Base-by-base conservation (phyloP, 2,329 filamentous ascomycete genomes). In the Colletotrichum falcatum region DNA sequence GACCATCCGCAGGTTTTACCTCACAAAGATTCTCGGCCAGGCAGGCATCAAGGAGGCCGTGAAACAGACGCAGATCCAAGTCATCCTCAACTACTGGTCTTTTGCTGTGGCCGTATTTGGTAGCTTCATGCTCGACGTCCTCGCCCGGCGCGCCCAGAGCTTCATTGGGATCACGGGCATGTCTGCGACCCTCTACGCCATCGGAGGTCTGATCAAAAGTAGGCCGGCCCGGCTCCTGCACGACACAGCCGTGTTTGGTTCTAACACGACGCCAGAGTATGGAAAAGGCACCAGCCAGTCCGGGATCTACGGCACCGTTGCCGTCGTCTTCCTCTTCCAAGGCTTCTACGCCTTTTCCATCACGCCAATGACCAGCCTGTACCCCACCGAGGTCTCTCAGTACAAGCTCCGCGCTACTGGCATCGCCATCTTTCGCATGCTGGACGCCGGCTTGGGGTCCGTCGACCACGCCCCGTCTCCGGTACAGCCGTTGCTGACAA, bases 231-330 rank as follows among this genome's bases (percentile, higher is more conserved):
- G 14, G 37, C 37, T 39, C 14, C 37, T 37, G 3, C 35, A 16
- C 37, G 37, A 16, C 37, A 16, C 37, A 16, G 9, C 14, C 11
- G 14, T 37, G 35, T 37, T 37, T n/a, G 12, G 37, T 39, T 39
- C 12, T 6, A 39, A 39, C 37, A 16, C 9, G 37, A 16, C 14
- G 5, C 2, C 39, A 18, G 39, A 20, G 75, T 66, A 60, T 5
- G 66, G 66, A 28, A 56, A 70, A 20, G 48, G 54, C 23, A 66
- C 46, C 37, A 61, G 65, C 5, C 61, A 66, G 8, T 79, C 80
- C 7, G 82, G 78, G 23, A 78, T 83, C 28, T 85, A 83, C 64
- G 80, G 80, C 28, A 81, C 80, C 1, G 79, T 81, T 26, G 78
- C 78, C 0, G 72, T 78, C 9, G 77, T 80, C 18, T 80, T 80